Conservation (phyloP, 2,329 filamentous ascomycete genomes). For the Colletotrichum camelliae region DNA sequence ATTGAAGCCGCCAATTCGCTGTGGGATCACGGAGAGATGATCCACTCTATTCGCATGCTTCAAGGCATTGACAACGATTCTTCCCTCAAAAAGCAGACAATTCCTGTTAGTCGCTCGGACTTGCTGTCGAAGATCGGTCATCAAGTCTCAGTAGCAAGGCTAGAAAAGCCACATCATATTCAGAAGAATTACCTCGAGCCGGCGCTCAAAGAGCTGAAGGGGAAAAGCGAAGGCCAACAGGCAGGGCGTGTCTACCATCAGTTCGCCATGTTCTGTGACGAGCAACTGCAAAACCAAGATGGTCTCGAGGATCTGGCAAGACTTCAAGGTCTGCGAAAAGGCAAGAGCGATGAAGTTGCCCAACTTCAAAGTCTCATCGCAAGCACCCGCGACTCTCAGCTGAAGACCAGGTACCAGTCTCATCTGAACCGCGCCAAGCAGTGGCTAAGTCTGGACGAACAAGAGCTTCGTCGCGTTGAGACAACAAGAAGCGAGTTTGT, state of each 20-base stretch:
- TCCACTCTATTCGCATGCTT: constrained; percentile 87
- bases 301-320: constrained; percentile 84
- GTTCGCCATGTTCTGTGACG: constrained; percentile 94
- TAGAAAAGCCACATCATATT: constrained; percentile 91
- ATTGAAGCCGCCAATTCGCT: constrained; percentile 88
- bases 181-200: constrained; percentile 85
- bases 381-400: constrained; percentile 55
- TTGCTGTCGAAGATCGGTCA: constrained; percentile 87
- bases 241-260: constrained; percentile 92
- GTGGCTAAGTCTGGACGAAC: constrained; percentile 90
- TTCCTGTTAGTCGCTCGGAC: constrained; percentile 76
- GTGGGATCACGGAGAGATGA: constrained; percentile 93
- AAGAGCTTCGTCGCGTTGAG: constrained; percentile 81
- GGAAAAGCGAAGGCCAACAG: constrained; percentile 69
- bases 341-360: constrained; percentile 80
- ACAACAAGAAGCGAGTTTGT: constrained; percentile 82
- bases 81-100: constrained; percentile 70
- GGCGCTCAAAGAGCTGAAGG: constrained; percentile 81
- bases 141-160: constrained; percentile 84
- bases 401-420: constrained; percentile 61
- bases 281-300: constrained; percentile 88
- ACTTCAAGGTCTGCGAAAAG: constrained; percentile 78
- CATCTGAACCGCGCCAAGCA: constrained; percentile 76
- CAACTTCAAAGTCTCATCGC: constrained; percentile 70
- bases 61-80: constrained; percentile 71